phyloP scores from a whole-genome alignment of 345 rosid genomes.

The Eucalyptus shirleyi region DNA sequence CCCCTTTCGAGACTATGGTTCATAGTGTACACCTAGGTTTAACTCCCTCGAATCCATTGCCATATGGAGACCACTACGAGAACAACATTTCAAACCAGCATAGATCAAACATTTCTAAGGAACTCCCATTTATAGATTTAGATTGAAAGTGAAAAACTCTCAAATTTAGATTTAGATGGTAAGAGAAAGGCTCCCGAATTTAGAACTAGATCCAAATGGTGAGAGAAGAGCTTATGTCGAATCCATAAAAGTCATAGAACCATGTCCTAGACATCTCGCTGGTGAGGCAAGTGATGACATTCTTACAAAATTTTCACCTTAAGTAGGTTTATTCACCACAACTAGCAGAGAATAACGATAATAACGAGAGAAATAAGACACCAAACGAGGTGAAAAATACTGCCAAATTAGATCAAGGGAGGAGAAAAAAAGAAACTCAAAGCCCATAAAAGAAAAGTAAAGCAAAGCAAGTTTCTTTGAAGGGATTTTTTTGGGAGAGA shows the following conservation, averaged over 20 bases:
- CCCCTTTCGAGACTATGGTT: background rate
- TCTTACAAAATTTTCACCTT: background rate
- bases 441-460: background rate
- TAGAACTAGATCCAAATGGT: background rate
- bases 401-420: rapidly evolving
- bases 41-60: too few species aligned
- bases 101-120: background rate
- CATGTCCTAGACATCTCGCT: background rate
- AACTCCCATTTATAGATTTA: background rate
- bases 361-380: too few species aligned
- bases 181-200: background rate
- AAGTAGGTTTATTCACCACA: background rate
- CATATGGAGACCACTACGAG: background rate
- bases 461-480: background rate
- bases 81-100: rapidly evolving
- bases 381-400: background rate
- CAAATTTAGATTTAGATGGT: background rate
- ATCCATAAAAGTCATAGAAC: background rate
- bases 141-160: background rate
- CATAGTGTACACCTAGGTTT: background rate
- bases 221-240: background rate
- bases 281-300: rapidly evolving
- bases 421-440: too few species aligned
- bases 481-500: background rate
- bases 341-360: rapidly evolving